phyloP scores from a whole-genome alignment of 331 rosid genomes.

The Malus hybrid region DNA sequence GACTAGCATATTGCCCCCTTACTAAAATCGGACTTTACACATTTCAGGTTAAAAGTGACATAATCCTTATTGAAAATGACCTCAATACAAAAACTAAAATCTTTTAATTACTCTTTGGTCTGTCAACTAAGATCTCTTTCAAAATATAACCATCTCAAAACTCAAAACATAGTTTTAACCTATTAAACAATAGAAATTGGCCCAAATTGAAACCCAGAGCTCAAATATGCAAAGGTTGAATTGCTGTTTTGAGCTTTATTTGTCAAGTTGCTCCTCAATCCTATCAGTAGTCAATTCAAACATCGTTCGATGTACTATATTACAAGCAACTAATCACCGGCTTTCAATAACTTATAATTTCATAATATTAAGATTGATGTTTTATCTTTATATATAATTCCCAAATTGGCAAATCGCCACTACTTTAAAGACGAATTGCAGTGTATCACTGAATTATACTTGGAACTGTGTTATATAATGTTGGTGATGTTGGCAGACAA shows the following conservation, averaged over 20 bases:
- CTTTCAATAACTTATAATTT: neutral
- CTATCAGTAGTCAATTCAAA: neutral
- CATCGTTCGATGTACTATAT: too few relatives aligned
- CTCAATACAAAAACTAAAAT: neutral
- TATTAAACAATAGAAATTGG: neutral
- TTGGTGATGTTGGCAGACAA: constrained; percentile 20
- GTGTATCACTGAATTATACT: too few relatives aligned
- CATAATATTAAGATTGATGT: neutral
- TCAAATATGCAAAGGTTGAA: neutral
- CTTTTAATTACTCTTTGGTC: neutral
- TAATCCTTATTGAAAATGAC: neutral
- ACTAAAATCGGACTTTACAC: neutral
- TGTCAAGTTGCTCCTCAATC: neutral
- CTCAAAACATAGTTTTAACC: neutral
- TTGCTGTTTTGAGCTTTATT: neutral
- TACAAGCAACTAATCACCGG: neutral
- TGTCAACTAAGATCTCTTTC: neutral
- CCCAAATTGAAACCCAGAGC: neutral
- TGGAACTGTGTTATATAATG: neutral
- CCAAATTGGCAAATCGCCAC: too few relatives aligned
- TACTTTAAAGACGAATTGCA: too few relatives aligned
- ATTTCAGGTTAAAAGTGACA: neutral
- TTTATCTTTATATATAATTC: too few relatives aligned
- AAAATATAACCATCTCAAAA: too few relatives aligned
- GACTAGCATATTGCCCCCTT: neutral